Base-by-base conservation (phyloP, 805 yeast species). In the Ogataea parapolymorpha region DNA sequence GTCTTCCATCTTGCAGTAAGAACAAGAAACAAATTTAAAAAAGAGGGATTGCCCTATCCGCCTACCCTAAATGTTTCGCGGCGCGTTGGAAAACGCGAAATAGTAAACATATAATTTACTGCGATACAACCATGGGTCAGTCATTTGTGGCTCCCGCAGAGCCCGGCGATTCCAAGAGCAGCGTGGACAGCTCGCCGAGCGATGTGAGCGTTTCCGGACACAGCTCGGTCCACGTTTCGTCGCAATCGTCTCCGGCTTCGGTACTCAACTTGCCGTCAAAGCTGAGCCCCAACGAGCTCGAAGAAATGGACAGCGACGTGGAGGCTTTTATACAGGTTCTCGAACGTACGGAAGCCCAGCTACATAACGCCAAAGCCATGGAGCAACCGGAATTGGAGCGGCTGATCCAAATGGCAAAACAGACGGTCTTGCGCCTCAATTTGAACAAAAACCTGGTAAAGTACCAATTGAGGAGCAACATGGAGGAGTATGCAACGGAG, bases 401-500 rank as follows among this genome's bases (percentile, higher is more conserved):
- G 8, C 32, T 50, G 26, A 31, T 53, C 18, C 42, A 42, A 12
- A 26, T 33, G 14, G 46, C 52, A 4, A 42, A 50, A 32, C 51
- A 55, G 14, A 49, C 59, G 7, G 40, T 63, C 1, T 44, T 64
- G 20, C 50, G 64, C 28, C 39, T 62, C 31, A 65, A 64, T 35
- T 42, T 65, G 22, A 53, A 47, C 36, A 63, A 63, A 40, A 63
- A 63, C 35, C 41, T 65, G 16, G 44, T 53, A 13, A 58, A 56
- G 37, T 51, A 48, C 35, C 65, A 63, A 37, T 32, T 62, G 31
- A 48, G 45, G 14, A 45, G 51, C 14, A 50, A 50, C 22, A 49
- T 51, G 22, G 66, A 61, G 30, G 65, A 61, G 22, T 48, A 45
- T 26, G 45, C 48, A 22, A 59, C 60, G 13, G 70, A 65, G 41